Evolutionary conservation across 345 rosid species (phyloP).

Genomic region (Boechera retrofracta): DNA sequence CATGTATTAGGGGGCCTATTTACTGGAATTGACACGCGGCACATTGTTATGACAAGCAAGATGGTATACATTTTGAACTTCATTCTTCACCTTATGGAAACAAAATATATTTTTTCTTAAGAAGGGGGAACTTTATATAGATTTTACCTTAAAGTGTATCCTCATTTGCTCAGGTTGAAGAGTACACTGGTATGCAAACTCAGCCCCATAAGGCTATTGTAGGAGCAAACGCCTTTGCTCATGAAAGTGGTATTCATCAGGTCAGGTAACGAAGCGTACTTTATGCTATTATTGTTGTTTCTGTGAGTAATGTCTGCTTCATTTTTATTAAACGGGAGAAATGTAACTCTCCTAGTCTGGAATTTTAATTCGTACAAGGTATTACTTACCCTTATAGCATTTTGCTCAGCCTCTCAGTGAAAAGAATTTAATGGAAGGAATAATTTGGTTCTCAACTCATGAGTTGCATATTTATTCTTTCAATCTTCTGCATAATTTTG

Average conservation of each 20-base stretch:
- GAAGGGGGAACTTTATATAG: neutral
- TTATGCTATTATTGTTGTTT: neutral
- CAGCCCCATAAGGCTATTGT: conserved; percentile 95
- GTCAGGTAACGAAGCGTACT: conserved; percentile 42
- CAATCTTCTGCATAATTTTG: neutral
- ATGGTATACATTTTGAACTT: conserved; percentile 58
- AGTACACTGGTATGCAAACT: conserved; percentile 70
- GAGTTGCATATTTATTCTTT: neutral
- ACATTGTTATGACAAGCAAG: conserved; percentile 90
- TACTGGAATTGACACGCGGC: conserved; percentile 78
- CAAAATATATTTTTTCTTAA: no score
- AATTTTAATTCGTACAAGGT: neutral
- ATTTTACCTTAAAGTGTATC: neutral
- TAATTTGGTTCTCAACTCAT: neutral
- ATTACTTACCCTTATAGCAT: neutral
- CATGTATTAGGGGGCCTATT: conserved; percentile 74
- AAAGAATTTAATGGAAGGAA: no score
- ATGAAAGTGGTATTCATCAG: conserved; percentile 93
- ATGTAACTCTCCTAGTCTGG: neutral
- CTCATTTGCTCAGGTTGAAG: conserved; percentile 66
- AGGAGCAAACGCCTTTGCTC: conserved; percentile 93
- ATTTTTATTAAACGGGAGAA: neutral
- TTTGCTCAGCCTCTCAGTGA: neutral
- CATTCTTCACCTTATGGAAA: neutral
- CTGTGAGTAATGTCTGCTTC: neutral